Evolutionary conservation across 805 yeast genomes (phyloP).

Genomic region (Pichia manshurica): DNA sequence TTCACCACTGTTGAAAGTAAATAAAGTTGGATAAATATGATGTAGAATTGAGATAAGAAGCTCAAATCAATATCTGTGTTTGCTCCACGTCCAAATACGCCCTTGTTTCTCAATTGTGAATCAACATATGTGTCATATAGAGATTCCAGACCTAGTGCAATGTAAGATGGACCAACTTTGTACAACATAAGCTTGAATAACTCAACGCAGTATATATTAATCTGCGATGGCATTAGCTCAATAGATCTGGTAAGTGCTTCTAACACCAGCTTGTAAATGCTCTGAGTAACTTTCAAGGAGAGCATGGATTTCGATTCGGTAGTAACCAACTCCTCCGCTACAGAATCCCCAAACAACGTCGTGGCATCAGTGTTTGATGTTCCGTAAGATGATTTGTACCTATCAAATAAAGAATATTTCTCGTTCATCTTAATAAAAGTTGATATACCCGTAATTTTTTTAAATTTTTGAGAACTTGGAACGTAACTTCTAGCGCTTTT

Average conservation of each 20-base stretch:
- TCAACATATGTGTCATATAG: conserved; percentile 38
- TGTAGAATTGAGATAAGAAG: conserved; percentile 22
- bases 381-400: conserved; percentile 16
- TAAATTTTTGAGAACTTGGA: conserved; percentile 19
- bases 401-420: conserved; percentile 34
- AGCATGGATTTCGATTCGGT: conserved; percentile 20
- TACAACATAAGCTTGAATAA: conserved; percentile 60
- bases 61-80: conserved; percentile 12
- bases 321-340: conserved; percentile 11
- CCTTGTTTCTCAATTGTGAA: conserved; percentile 24
- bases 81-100: conserved; percentile 23
- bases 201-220: conserved; percentile 58
- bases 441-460: conserved; percentile 25
- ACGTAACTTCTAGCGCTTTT: conserved; percentile 10
- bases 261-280: conserved; percentile 60
- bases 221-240: conserved; percentile 61
- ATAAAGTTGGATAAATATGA: conserved; percentile 35
- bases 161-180: conserved; percentile 67
- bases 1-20: conserved; percentile 68
- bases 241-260: conserved; percentile 74
- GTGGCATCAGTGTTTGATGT: neutral
- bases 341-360: conserved; percentile 1
- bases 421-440: conserved; percentile 50
- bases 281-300: conserved; percentile 48
- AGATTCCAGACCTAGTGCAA: conserved; percentile 70